A percentile compares a stretch with the other conserved stretches of the same genome.
These are phyloP conservation scores for Meyerozyma athensensis DNA, from an alignment of 1,139 yeast genomes.

Conservation along the genomic window DNA sequence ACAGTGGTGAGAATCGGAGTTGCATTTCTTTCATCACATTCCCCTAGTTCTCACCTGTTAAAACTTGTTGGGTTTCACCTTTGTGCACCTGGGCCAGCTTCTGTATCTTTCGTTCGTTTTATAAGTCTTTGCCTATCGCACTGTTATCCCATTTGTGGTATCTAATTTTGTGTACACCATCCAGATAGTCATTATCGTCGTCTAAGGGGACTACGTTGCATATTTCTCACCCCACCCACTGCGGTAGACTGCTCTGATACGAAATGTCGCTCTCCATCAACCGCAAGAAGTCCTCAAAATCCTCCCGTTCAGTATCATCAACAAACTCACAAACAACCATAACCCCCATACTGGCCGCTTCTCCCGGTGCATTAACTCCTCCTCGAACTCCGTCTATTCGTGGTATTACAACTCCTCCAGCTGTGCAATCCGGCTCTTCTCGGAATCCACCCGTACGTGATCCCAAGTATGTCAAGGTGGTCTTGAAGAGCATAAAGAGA, in stretches of 20 bases:
- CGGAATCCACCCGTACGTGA: background rate
- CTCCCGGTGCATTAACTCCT: background rate
- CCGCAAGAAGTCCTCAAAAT: slow-evolving; percentile 1
- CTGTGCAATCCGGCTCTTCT: background rate
- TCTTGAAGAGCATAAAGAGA: slow-evolving; percentile 34
- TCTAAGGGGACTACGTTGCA: background rate
- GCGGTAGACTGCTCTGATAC: background rate
- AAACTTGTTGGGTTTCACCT: too few relatives aligned
- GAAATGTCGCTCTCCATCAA: background rate
- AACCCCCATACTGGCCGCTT: background rate
- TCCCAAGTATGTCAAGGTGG: slow-evolving; percentile 9
- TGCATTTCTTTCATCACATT: too few relatives aligned
- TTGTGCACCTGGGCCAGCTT: too few relatives aligned
- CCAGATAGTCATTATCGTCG: too few relatives aligned
- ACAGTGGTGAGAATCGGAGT: too few relatives aligned
- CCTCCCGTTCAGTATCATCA: background rate
- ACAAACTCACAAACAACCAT: background rate
- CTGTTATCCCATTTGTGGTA: too few relatives aligned
- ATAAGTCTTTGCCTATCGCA: too few relatives aligned
- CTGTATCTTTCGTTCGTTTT: too few relatives aligned
- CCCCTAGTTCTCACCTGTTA: too few relatives aligned
- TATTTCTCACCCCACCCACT: background rate
- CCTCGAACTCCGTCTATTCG: background rate
- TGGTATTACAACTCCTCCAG: background rate
- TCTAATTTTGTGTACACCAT: too few relatives aligned